Evolutionary conservation across 768 basidiomycete species (phyloP).

Genomic region (Cystofilobasidium capitatum): DNA sequence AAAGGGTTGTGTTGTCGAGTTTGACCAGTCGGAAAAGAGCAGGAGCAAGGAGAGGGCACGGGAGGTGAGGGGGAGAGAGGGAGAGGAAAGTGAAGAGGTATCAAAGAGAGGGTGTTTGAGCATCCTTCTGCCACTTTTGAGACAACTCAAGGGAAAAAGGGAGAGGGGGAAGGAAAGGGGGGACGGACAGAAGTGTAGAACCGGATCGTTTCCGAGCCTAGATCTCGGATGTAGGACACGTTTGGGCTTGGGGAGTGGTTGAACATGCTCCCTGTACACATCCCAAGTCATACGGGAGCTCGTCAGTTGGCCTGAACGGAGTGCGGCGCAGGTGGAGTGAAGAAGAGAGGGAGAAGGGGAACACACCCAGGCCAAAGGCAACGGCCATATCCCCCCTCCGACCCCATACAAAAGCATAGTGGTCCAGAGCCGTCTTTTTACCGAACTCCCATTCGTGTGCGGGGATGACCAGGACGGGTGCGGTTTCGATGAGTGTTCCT

Average conservation of each 20-base stretch:
- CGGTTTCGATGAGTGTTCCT: conserved; percentile 65
- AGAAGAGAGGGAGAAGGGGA: not conserved
- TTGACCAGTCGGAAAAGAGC: too few species aligned
- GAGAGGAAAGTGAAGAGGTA: not conserved
- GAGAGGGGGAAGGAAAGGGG: not conserved
- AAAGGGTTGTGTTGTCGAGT: too few species aligned
- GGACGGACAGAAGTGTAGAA: conserved; percentile 18
- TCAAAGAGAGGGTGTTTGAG: not conserved
- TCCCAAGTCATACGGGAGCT: not conserved
- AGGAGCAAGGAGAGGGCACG: not conserved
- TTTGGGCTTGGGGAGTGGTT: conserved; percentile 48
- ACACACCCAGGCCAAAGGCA: conserved; percentile 62
- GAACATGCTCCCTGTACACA: conserved; percentile 59
- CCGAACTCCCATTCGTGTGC: conserved; percentile 62
- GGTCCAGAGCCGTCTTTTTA: conserved; percentile 56
- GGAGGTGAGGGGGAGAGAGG: not conserved
- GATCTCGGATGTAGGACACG: conserved; percentile 37
- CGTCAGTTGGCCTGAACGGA: not conserved
- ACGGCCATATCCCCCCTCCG: conserved; percentile 57
- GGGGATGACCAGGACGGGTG: conserved; percentile 69
- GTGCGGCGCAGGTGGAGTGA: too few species aligned
- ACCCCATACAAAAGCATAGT: conserved; percentile 71
- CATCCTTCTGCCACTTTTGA: not conserved
- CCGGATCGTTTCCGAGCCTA: conserved; percentile 29
- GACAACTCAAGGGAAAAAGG: not conserved